Conservation (phyloP, 345 rosid genomes). For the Salix caprea region DNA sequence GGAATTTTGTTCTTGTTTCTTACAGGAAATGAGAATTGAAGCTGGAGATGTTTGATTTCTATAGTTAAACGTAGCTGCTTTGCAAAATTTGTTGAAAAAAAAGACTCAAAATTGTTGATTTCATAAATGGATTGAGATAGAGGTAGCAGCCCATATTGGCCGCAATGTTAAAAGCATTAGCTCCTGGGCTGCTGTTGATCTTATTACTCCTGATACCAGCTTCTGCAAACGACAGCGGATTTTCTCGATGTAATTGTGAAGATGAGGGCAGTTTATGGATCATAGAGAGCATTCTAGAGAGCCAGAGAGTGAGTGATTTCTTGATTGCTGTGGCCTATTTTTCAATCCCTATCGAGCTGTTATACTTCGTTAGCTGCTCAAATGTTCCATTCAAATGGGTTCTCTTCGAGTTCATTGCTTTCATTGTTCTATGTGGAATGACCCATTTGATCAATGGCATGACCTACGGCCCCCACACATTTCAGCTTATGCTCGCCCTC, state of each 20-base stretch:
- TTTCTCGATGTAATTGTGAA: slow-evolving; percentile 73
- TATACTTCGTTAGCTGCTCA: slow-evolving; percentile 93
- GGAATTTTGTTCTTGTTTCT: not conserved
- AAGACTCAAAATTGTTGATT: not conserved
- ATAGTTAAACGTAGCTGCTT: slow-evolving; percentile 8
- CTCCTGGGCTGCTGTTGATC: slow-evolving; percentile 47
- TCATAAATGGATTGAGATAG: slow-evolving; percentile 33
- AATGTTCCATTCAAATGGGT: slow-evolving; percentile 98
- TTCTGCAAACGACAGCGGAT: slow-evolving; percentile 40
- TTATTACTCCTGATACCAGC: slow-evolving; percentile 34
- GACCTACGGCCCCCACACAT: slow-evolving; percentile 78
- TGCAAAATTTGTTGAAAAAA: not conserved
- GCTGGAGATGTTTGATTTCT: slow-evolving; percentile 7
- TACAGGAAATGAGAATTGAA: slow-evolving; percentile 24
- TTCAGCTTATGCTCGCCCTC: slow-evolving; percentile 77
- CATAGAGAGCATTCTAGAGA: slow-evolving; percentile 69
- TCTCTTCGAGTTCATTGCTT: slow-evolving; percentile 82
- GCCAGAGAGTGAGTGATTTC: slow-evolving; percentile 85
- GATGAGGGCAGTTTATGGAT: slow-evolving; percentile 81
- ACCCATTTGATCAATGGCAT: slow-evolving; percentile 94
- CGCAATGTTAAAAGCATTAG: slow-evolving; percentile 62
- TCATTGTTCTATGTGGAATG: slow-evolving; percentile 95
- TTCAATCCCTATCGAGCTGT: slow-evolving; percentile 88
- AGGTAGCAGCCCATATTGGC: slow-evolving; percentile 30
- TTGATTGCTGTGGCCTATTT: slow-evolving; percentile 92